These are phyloP conservation scores for Hibiscus syriacus DNA, from an alignment of 345 rosid genomes.

Conservation along the genomic window DNA sequence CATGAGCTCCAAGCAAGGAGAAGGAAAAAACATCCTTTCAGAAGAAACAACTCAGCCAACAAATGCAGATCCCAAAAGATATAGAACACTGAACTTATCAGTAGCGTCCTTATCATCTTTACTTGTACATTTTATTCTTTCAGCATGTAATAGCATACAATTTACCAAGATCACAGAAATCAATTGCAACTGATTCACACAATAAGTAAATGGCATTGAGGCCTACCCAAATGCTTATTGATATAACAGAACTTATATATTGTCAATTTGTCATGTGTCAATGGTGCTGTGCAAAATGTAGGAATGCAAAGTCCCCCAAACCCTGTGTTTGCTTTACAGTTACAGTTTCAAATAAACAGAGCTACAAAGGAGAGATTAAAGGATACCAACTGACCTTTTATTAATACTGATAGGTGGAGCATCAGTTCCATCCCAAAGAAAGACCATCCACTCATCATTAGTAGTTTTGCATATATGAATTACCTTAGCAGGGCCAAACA, in stretches of 20 bases:
- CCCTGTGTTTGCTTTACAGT: neutral
- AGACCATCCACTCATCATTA: conserved; percentile 33
- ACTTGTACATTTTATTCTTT: neutral
- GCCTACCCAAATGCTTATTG: neutral
- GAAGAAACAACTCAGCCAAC: neutral
- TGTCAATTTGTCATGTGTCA: conserved; percentile 1
- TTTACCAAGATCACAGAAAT: neutral
- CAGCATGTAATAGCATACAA: neutral
- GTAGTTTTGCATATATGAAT: conserved; percentile 38
- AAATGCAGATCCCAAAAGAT: neutral
- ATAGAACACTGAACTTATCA: neutral
- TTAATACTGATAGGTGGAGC: conserved; percentile 29
- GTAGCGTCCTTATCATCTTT: neutral
- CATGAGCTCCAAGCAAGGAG: neutral
- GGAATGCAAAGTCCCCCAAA: neutral
- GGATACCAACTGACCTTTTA: conserved; percentile 35
- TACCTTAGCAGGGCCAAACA: conserved; percentile 28
- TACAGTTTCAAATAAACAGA: neutral
- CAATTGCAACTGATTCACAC: neutral
- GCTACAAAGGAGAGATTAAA: neutral
- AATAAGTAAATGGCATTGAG: neutral
- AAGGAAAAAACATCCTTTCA: neutral
- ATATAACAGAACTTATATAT: neutral
- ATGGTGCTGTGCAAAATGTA: neutral
- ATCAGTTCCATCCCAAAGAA: conserved; percentile 77